phyloP scores from a whole-genome alignment of 257 asterid species.

The Plectranthus barbatus region DNA sequence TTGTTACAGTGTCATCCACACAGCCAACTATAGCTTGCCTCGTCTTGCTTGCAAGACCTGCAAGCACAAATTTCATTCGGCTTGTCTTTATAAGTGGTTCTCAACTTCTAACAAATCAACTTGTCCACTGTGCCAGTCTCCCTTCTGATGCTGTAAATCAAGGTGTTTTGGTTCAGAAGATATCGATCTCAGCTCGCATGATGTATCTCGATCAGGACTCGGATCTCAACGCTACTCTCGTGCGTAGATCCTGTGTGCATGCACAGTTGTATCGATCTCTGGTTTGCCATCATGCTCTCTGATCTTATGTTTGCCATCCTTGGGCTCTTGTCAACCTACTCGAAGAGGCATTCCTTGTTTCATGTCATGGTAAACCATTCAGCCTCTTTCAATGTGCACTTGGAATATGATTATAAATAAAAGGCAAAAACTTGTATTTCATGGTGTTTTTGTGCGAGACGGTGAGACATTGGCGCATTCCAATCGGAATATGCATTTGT shows the following conservation, averaged over 20 bases:
- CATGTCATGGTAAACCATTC: constrained; percentile 8
- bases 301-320: background rate
- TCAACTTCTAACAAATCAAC: constrained; percentile 98
- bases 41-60: constrained; percentile 98
- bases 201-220: background rate
- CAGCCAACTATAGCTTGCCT: constrained; percentile 84
- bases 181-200: background rate
- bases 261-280: background rate
- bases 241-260: background rate
- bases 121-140: constrained; percentile 97
- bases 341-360: constrained; percentile 1
- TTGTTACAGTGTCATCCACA: constrained; percentile 94
- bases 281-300: too few species aligned
- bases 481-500: too few species aligned
- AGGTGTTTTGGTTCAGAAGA: background rate
- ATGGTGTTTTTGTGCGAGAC: too few species aligned
- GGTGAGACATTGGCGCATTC: too few species aligned
- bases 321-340: constrained; percentile 2
- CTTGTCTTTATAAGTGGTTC: constrained; percentile 97
- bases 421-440: too few species aligned
- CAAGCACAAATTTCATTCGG: constrained; percentile 94
- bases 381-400: too few species aligned
- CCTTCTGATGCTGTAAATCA: constrained; percentile 47
- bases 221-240: background rate
- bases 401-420: too few species aligned